Evolutionary conservation across 441 rosid genomes (phyloP).

Genomic region (Gossypium gossypioides): DNA sequence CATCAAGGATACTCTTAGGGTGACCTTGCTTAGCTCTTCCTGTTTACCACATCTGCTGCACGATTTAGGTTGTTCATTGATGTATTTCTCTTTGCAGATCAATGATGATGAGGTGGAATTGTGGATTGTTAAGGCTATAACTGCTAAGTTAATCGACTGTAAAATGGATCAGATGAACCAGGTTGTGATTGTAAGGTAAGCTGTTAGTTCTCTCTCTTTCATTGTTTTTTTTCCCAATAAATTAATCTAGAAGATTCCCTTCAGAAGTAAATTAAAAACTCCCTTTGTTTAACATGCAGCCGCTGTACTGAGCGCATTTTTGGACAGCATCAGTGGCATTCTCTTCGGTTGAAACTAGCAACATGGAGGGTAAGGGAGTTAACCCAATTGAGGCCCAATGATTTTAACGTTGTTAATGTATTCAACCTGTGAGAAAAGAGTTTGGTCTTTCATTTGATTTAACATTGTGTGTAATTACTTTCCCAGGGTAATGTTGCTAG

Average conservation of each 20-base stretch:
- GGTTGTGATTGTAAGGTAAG: slow-evolving; percentile 67
- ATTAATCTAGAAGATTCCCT: background rate
- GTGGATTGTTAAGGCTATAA: slow-evolving; percentile 91
- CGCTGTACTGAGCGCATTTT: slow-evolving; percentile 68
- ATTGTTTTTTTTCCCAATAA: background rate
- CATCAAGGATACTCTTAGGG: slow-evolving; percentile 73
- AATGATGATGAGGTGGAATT: slow-evolving; percentile 69
- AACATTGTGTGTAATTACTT: background rate
- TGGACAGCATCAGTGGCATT: slow-evolving; percentile 68
- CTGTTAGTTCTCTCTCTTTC: background rate
- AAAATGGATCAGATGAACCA: slow-evolving; percentile 96
- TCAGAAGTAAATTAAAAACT: background rate
- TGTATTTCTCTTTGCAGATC: slow-evolving; percentile 38
- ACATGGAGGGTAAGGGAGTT: slow-evolving; percentile 66
- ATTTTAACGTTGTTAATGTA: background rate
- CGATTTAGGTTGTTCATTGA: background rate
- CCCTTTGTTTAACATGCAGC: slow-evolving; percentile 33
- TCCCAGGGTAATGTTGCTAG: slow-evolving; percentile 60
- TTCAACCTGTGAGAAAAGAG: background rate
- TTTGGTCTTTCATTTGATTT: background rate
- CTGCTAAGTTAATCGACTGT: slow-evolving; percentile 68
- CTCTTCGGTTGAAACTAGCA: slow-evolving; percentile 64
- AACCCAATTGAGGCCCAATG: background rate
- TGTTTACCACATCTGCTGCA: background rate
- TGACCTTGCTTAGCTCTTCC: slow-evolving; percentile 17